A percentile compares a stretch with the other conserved stretches of the same genome.
Evolutionary conservation across 116 monocot species (phyloP).

Genomic region (Thalassia testudinum): DNA sequence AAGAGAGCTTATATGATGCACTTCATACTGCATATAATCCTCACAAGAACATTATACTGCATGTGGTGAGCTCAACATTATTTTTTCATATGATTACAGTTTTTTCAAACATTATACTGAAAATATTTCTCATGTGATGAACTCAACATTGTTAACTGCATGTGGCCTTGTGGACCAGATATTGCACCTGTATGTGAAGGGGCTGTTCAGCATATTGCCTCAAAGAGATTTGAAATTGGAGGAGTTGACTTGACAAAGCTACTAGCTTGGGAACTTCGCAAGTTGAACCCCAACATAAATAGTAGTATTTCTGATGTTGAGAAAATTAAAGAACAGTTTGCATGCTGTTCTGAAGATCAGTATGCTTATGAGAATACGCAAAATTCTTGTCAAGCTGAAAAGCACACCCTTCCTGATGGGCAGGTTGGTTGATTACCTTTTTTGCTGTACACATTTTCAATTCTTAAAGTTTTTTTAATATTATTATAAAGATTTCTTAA

Average conservation of each 20-base stretch:
- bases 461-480: too few species aligned
- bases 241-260: slow-evolving; percentile 93
- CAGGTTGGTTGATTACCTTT: slow-evolving; percentile 28
- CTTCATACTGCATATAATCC: too few species aligned
- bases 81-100: too few species aligned
- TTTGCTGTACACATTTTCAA: too few species aligned
- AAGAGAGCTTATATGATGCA: too few species aligned
- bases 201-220: slow-evolving; percentile 96
- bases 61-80: too few species aligned
- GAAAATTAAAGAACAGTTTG: slow-evolving; percentile 74
- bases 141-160: too few species aligned
- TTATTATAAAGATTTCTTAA: too few species aligned
- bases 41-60: too few species aligned
- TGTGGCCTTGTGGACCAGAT: too few species aligned
- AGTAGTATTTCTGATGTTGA: slow-evolving; percentile 71
- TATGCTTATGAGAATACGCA: slow-evolving; percentile 33
- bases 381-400: slow-evolving; percentile 36
- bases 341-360: slow-evolving; percentile 65
- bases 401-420: slow-evolving; percentile 83
- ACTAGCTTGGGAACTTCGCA: slow-evolving; percentile 58
- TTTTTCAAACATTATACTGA: too few species aligned
- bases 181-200: slow-evolving; percentile 98
- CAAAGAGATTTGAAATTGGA: slow-evolving; percentile 92
- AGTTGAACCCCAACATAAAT: slow-evolving; percentile 58
- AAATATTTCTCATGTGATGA: too few species aligned